Percentiles rank a stretch among this genome's conserved stretches.
Conservation (phyloP, 441 rosid genomes). For the Arabidopsis lyrata region DNA sequence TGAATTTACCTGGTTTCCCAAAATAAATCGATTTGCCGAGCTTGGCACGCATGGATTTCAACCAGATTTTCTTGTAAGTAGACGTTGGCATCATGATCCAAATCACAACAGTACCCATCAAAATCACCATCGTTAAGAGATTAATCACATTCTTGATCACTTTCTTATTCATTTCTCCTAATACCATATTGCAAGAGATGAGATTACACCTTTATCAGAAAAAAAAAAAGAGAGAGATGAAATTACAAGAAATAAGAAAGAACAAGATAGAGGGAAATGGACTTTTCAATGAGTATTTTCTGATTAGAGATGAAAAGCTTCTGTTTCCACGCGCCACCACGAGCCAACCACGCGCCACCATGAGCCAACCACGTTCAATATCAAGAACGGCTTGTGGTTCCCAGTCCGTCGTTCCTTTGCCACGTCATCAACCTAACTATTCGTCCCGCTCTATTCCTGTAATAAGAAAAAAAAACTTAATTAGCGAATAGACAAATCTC, state of each 20-base stretch:
- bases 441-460: background rate
- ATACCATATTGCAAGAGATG: conserved; percentile 2
- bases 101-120: conserved; percentile 53
- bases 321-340: background rate
- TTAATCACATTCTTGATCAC: conserved; percentile 3
- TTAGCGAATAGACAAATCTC: background rate
- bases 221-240: background rate
- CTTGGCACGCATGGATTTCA: conserved; percentile 38
- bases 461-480: background rate
- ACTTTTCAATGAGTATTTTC: background rate
- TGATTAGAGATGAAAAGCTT: background rate
- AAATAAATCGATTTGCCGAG: conserved; percentile 41
- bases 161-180: background rate
- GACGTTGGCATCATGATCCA: conserved; percentile 71
- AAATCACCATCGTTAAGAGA: conserved; percentile 39
- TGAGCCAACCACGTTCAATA: background rate
- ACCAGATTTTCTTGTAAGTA: conserved; percentile 50
- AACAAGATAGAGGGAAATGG: background rate
- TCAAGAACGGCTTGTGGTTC: conserved; percentile 5
- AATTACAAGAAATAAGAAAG: background rate
- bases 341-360: conserved; percentile 2
- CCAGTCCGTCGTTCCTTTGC: background rate
- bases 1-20: background rate
- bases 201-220: background rate
- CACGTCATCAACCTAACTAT: background rate